A percentile compares a stretch with the other conserved stretches of the same genome.
These are phyloP conservation scores for Daldinia decipiens DNA, from an alignment of 495 filamentous ascomycete species.

Conservation along the genomic window DNA sequence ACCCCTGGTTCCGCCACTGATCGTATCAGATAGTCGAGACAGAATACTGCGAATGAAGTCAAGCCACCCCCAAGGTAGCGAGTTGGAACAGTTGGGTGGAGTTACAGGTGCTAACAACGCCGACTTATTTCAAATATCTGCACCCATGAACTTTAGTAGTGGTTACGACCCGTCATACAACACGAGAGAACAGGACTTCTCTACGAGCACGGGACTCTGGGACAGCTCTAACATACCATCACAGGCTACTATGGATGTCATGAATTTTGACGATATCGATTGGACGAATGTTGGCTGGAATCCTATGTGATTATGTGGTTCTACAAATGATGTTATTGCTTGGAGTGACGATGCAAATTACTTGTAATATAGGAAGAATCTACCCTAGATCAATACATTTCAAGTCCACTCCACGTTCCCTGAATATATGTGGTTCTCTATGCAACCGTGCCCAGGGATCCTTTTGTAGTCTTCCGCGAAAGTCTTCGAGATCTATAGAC, in stretches of 20 bases:
- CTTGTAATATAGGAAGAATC: background rate
- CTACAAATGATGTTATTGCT: background rate
- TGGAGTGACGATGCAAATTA: background rate
- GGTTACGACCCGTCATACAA: background rate
- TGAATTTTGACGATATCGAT: background rate
- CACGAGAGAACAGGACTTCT: background rate
- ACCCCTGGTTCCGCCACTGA: background rate
- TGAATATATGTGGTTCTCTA: background rate
- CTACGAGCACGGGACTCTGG: background rate
- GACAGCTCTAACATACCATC: background rate
- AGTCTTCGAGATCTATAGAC: conserved; percentile 11
- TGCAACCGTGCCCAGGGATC: background rate
- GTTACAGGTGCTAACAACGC: background rate
- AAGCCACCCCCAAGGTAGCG: background rate
- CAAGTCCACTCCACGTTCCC: background rate
- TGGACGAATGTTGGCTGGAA: background rate
- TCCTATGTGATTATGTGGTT: background rate
- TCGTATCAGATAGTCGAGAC: background rate
- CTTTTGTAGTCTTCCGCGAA: background rate
- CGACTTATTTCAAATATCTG: background rate
- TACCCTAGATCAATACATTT: conserved; percentile 4
- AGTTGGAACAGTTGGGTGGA: background rate
- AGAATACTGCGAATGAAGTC: background rate
- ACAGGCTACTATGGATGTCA: background rate
- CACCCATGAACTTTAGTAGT: background rate